A percentile compares a stretch with the other conserved stretches of the same genome.
Evolutionary conservation across 2,329 filamentous ascomycete genomes (phyloP).

Genomic region (Fusarium lateritium): DNA sequence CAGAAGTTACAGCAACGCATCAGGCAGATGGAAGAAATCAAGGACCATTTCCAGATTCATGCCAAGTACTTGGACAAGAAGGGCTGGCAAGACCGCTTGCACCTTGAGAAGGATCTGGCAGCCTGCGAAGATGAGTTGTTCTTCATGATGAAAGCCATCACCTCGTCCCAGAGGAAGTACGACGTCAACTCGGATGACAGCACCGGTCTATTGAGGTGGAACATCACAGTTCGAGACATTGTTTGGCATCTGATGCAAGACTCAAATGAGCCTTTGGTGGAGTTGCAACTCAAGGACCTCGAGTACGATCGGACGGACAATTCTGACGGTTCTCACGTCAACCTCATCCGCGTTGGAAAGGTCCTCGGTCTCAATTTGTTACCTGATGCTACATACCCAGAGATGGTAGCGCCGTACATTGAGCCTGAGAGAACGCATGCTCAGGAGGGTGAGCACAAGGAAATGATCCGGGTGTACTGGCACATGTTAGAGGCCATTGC

Average conservation of each 20-base stretch:
- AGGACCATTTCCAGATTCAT: constrained; percentile 94
- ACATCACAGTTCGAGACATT: constrained; percentile 93
- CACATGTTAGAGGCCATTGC: constrained; percentile 98
- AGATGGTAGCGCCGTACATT: constrained; percentile 93
- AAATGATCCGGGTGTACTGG: constrained; percentile 97
- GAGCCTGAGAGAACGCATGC: constrained; percentile 72
- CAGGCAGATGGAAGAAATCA: constrained; percentile 94
- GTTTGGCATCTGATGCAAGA: constrained; percentile 97
- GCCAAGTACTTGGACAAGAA: constrained; percentile 87
- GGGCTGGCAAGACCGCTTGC: constrained; percentile 91
- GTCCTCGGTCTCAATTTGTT: constrained; percentile 92
- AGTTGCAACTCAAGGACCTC: constrained; percentile 92
- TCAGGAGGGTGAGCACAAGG: constrained; percentile 67
- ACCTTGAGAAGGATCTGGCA: constrained; percentile 90
- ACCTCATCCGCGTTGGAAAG: constrained; percentile 88
- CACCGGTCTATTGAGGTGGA: constrained; percentile 89
- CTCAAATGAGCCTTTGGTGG: constrained; percentile 87
- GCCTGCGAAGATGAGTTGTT: constrained; percentile 97
- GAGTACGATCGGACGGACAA: constrained; percentile 97
- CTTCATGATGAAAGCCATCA: constrained; percentile 99
- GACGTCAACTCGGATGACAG: constrained; percentile 77
- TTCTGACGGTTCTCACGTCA: constrained; percentile 95
- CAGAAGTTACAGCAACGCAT: constrained; percentile 92
- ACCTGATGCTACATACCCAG: constrained; percentile 91
- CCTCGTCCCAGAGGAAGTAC: constrained; percentile 90